These are phyloP conservation scores for Hansenula sp. DNA, from an alignment of 1,139 yeast species.

Conservation along the genomic window DNA sequence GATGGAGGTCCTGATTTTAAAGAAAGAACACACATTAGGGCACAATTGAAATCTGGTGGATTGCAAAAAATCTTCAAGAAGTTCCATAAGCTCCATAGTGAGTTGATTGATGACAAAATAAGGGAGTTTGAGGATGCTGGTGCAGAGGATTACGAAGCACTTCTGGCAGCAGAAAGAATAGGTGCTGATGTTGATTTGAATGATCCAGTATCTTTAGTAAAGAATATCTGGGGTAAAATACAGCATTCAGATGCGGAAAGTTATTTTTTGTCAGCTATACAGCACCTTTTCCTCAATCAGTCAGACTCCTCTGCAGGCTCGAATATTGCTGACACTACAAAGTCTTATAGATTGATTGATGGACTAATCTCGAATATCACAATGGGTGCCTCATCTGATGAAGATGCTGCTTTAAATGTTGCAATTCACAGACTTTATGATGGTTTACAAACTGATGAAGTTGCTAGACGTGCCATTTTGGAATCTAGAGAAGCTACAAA, in stretches of 20 bases:
- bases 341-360: conserved; percentile 77
- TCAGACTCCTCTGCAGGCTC: conserved; percentile 47
- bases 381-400: conserved; percentile 56
- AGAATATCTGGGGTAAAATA: conserved; percentile 65
- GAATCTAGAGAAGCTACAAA: conserved; percentile 69
- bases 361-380: conserved; percentile 80
- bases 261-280: conserved; percentile 71
- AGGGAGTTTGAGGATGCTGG: conserved; percentile 61
- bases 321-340: conserved; percentile 44
- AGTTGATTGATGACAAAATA: conserved; percentile 62
- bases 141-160: conserved; percentile 64
- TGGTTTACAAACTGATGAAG: conserved; percentile 86
- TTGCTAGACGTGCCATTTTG: conserved; percentile 71
- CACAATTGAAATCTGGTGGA: conserved; percentile 77
- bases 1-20: conserved; percentile 60
- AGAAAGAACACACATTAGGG: conserved; percentile 69
- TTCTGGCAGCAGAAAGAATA: conserved; percentile 55
- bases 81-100: conserved; percentile 59
- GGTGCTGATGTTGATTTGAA: conserved; percentile 61
- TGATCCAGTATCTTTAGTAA: conserved; percentile 71
- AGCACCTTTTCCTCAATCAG: conserved; percentile 75
- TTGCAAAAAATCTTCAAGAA: conserved; percentile 57
- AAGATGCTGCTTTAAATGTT: conserved; percentile 73
- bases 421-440: conserved; percentile 78
- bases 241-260: conserved; percentile 71